Conservation (phyloP, 2,329 filamentous ascomycete genomes). For the Aspergillaceae sp. region DNA sequence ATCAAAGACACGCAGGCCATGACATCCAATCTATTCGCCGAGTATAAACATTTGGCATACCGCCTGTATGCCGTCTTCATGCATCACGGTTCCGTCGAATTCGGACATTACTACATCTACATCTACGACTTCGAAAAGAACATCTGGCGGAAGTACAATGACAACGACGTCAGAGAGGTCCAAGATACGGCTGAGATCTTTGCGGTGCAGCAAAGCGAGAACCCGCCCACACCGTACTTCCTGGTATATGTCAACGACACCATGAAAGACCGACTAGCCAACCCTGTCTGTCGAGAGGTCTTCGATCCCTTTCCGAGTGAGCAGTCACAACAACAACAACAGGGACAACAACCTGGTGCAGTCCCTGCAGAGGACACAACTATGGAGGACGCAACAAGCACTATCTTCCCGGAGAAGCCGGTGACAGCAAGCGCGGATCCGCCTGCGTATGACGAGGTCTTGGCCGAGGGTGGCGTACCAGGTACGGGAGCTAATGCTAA, state of each 20-base stretch:
- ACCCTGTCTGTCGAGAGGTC: slow-evolving; percentile 48
- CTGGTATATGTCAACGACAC: slow-evolving; percentile 72
- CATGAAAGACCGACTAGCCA: slow-evolving; percentile 50
- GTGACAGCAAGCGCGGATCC: slow-evolving; percentile 16
- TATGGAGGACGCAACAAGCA: slow-evolving; percentile 11
- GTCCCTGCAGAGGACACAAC: neutral
- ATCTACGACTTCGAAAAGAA: slow-evolving; percentile 77
- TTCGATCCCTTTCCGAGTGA: slow-evolving; percentile 9
- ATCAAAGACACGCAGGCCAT: slow-evolving; percentile 42
- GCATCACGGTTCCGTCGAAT: slow-evolving; percentile 59
- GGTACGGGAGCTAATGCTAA: slow-evolving; percentile 19
- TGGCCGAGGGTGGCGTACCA: slow-evolving; percentile 13
- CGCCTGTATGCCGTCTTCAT: slow-evolving; percentile 87
- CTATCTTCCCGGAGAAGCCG: neutral
- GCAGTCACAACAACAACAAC: neutral
- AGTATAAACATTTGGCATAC: slow-evolving; percentile 61
- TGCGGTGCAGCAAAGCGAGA: slow-evolving; percentile 49
- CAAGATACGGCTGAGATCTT: slow-evolving; percentile 60
- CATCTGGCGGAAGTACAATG: slow-evolving; percentile 92
- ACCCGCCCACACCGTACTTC: slow-evolving; percentile 70
- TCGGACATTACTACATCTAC: slow-evolving; percentile 95
- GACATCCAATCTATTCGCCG: slow-evolving; percentile 53
- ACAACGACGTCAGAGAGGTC: slow-evolving; percentile 66
- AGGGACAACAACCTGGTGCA: neutral
- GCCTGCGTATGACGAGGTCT: slow-evolving; percentile 22